Base-by-base conservation (phyloP, 495 filamentous ascomycete genomes). In the Venustampulla echinocandica region DNA sequence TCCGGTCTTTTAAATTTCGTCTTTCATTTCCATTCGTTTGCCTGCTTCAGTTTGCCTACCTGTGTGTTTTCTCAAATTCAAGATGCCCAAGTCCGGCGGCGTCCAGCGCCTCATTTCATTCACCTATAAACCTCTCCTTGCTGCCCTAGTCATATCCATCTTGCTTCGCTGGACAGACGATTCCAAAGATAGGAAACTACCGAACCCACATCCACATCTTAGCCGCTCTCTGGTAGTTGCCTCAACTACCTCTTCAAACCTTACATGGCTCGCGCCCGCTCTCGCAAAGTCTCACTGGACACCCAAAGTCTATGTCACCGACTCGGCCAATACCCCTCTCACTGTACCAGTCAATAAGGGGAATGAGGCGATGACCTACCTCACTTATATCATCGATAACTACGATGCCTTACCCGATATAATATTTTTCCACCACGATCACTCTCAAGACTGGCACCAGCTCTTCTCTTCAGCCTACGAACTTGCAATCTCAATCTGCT, bases 291-390 rank as follows among this genome's bases (percentile, higher is more conserved):
- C 18, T 11, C 17, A 9, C 9, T 40, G 37, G 37, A 40, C 20
- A 40, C 37, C 10, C 4, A 10, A 40, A 4, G 22, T 40, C 37
- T 40, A 40, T 19, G n/a, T 40, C 9, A 40, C 37, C 17, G 37
- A 40, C 37, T 21, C 37, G 7, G 17, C 37, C 3, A 6, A 9
- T 40, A 6, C 37, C 37, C 10, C 17, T 21, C 22, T 40, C 3
- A 40, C 37, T 6, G 37, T 40, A 6, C 81, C 80, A 0, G 72
- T 74, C 51, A 85, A 85, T 54, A 87, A 87, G 61, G 85, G 84
- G 10, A 77, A 87, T 53, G 84, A 90, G 59, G 84, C 80, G 11
- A 80, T 87, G 70, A 69, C 82, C 7, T 89, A 89, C 57, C 65
- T 85, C 42, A 80, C 73, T 39, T 87, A 80, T 53, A 73, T 87